Evolutionary conservation across 768 basidiomycete genomes (phyloP).

Genomic region (Goffeauzyma gilvescens): DNA sequence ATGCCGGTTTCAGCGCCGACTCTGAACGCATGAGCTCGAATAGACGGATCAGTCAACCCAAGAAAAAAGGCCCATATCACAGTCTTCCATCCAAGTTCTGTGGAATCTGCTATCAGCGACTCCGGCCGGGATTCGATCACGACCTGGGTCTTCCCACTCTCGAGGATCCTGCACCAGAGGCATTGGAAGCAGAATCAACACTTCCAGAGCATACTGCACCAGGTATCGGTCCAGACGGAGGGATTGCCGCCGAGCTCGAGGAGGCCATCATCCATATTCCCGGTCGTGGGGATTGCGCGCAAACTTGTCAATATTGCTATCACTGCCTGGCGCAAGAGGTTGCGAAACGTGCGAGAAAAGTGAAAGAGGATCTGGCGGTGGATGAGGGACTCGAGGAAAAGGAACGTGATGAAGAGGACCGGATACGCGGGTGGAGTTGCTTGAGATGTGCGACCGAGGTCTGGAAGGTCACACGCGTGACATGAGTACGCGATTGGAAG

Average conservation of each 20-base stretch:
- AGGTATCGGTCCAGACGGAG: conserved; percentile 5
- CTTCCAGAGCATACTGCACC: conserved; percentile 5
- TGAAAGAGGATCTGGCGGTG: conserved; percentile 4
- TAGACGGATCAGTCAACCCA: conserved; percentile 1
- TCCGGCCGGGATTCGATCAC: conserved; percentile 10
- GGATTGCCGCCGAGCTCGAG: conserved; percentile 39
- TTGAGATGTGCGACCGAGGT: conserved; percentile 56
- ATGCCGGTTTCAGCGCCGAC: background rate
- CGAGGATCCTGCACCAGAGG: conserved; percentile 10
- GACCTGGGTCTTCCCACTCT: conserved; percentile 40
- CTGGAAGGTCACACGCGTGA: too few species aligned
- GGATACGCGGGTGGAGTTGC: conserved; percentile 54
- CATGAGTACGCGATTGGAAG: too few species aligned
- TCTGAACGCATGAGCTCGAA: background rate
- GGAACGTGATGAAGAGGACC: conserved; percentile 20
- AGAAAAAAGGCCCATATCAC: conserved; percentile 45
- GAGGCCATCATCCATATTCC: conserved; percentile 67
- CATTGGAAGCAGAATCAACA: conserved; percentile 5
- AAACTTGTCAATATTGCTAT: conserved; percentile 80
- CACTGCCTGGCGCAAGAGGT: conserved; percentile 73
- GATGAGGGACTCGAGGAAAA: conserved; percentile 1
- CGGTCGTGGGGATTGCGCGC: conserved; percentile 37
- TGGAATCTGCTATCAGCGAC: conserved; percentile 49
- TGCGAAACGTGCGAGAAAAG: conserved; percentile 40
- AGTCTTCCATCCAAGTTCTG: conserved; percentile 56